Percentiles rank a stretch among this genome's conserved stretches.
Conservation (phyloP, 192 early-diverging fungal species). For the Linnemannia exigua region DNA sequence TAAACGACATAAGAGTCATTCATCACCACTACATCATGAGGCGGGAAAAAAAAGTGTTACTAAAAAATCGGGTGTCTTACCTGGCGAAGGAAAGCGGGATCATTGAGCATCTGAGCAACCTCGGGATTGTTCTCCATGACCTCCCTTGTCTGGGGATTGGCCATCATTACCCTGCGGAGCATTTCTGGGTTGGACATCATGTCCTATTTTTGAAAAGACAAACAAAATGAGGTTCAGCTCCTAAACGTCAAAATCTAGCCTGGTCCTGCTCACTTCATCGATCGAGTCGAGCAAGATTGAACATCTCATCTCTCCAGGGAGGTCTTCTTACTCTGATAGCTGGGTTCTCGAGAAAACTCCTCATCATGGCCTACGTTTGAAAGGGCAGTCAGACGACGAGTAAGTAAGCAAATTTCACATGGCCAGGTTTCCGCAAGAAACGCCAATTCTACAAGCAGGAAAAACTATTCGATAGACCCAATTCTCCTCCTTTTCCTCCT, state of each 20-base stretch:
- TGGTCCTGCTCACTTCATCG: slow-evolving; percentile 3
- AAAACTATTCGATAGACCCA: neutral
- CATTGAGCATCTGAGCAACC: slow-evolving; percentile 72
- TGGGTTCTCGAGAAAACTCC: slow-evolving; percentile 56
- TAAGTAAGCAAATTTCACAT: neutral
- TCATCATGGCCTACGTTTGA: slow-evolving; percentile 43
- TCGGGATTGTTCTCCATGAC: slow-evolving; percentile 76
- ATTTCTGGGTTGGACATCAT: slow-evolving; percentile 65
- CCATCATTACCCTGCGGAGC: slow-evolving; percentile 72
- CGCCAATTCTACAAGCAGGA: neutral
- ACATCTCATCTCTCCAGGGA: neutral
- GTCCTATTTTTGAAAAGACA: slow-evolving; percentile 38
- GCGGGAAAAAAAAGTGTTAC: neutral
- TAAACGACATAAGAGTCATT: neutral
- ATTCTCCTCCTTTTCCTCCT: neutral
- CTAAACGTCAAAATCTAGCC: no score
- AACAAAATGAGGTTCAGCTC: slow-evolving; percentile 7
- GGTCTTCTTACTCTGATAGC: slow-evolving; percentile 53
- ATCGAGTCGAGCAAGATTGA: neutral
- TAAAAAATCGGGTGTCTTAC: slow-evolving; percentile 26
- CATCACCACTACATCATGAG: neutral
- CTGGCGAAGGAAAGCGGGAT: slow-evolving; percentile 73
- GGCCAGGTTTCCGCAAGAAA: neutral
- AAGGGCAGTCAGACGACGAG: neutral
- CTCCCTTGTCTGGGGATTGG: slow-evolving; percentile 69